phyloP scores from a whole-genome alignment of 495 filamentous ascomycete genomes.

The Hyaloscypha hepaticicola region DNA sequence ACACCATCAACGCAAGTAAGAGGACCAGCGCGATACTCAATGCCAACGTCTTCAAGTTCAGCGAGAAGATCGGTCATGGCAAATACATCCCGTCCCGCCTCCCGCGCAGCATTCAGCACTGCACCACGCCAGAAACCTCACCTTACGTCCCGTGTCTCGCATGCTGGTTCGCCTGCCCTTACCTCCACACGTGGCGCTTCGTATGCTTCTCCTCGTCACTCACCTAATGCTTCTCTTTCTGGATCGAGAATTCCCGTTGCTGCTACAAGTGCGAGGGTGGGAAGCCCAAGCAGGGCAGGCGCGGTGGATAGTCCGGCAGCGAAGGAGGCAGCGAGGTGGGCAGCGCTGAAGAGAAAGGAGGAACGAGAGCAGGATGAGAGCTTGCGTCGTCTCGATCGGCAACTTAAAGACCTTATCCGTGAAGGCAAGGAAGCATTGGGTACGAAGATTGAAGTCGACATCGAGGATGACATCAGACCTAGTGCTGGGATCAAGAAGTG shows the following conservation, averaged over 20 bases:
- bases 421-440: constrained; percentile 86
- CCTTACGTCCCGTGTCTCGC: constrained; percentile 43
- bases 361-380: constrained; percentile 78
- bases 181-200: constrained; percentile 47
- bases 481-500: constrained; percentile 20
- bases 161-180: constrained; percentile 45
- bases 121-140: constrained; percentile 34
- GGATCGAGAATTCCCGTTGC: constrained; percentile 28
- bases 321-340: constrained; percentile 64
- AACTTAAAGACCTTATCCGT: constrained; percentile 79
- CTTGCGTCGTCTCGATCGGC: constrained; percentile 73
- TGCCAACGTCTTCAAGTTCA: constrained; percentile 24
- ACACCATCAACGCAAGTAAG: constrained; percentile 21
- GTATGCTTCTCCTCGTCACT: constrained; percentile 47
- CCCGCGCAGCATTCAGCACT: constrained; percentile 31
- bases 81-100: constrained; percentile 22
- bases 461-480: constrained; percentile 38
- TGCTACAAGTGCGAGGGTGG: neutral
- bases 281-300: constrained; percentile 10
- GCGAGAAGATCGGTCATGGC: constrained; percentile 9
- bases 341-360: constrained; percentile 62
- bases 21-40: constrained; percentile 18
- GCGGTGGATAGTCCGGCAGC: constrained; percentile 38
- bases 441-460: constrained; percentile 72
- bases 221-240: constrained; percentile 32